These are phyloP conservation scores for Vigna mungo DNA, from an alignment of 306 rosid genomes.

Conservation along the genomic window DNA sequence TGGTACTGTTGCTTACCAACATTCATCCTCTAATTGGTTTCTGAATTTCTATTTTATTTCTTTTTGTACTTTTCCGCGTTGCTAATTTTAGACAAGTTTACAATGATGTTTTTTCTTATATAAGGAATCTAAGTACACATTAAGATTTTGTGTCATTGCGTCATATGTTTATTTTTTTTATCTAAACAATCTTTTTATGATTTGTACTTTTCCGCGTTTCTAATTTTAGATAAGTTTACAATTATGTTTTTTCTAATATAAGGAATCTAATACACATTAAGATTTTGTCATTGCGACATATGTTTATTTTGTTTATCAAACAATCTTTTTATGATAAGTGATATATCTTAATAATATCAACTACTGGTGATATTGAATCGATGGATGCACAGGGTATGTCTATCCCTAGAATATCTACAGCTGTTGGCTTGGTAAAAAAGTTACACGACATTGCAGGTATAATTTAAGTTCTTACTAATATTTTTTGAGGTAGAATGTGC, in stretches of 20 bases:
- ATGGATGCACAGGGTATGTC: conserved; percentile 51
- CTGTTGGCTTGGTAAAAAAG: conserved; percentile 71
- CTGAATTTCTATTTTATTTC: background rate
- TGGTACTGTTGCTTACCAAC: conserved; percentile 50
- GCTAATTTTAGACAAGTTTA: background rate
- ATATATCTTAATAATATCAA: background rate
- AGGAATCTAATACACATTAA: too few relatives aligned
- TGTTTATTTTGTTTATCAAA: background rate
- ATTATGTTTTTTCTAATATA: background rate
- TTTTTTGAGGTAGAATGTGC: conserved; percentile 1
- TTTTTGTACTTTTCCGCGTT: background rate
- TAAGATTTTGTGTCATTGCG: too few relatives aligned
- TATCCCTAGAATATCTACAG: conserved; percentile 62
- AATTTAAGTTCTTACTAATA: conserved; percentile 7
- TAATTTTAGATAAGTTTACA: background rate
- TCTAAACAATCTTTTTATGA: too few relatives aligned
- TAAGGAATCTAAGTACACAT: too few relatives aligned
- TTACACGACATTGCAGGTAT: conserved; percentile 80
- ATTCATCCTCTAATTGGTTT: background rate
- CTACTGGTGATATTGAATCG: conserved; percentile 37
- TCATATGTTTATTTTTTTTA: too few relatives aligned
- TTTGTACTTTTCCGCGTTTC: background rate
- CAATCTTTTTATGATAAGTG: background rate
- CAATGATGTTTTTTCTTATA: background rate
- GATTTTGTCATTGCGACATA: too few relatives aligned